Evolutionary conservation across 108 stramenopile genomes (phyloP).

Genomic region (Licmophora abbreviata): DNA sequence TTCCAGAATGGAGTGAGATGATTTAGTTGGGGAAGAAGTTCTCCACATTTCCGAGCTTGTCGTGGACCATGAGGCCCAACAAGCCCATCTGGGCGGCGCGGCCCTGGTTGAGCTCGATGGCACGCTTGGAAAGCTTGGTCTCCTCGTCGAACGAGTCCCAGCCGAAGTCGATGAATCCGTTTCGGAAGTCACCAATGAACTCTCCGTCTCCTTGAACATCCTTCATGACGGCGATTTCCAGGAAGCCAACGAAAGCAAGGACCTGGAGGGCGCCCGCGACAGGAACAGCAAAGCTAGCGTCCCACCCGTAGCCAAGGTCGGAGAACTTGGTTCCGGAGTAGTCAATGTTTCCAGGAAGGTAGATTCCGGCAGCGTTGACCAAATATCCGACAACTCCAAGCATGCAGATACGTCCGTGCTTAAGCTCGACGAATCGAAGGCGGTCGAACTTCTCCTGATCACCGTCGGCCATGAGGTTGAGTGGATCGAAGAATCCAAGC

Average conservation of each 20-base stretch:
- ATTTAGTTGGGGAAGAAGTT: no score
- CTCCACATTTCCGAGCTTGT: slow-evolving; percentile 58
- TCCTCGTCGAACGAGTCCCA: slow-evolving; percentile 31
- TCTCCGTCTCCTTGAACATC: slow-evolving; percentile 41
- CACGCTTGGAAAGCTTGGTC: slow-evolving; percentile 32
- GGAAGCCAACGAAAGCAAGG: slow-evolving; percentile 26
- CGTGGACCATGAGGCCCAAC: slow-evolving; percentile 80
- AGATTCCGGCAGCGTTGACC: slow-evolving; percentile 24
- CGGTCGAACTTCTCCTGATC: slow-evolving; percentile 30
- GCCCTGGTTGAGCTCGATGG: slow-evolving; percentile 86
- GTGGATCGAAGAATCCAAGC: slow-evolving; percentile 3
- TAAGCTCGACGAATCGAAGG: slow-evolving; percentile 54
- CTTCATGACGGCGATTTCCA: slow-evolving; percentile 54
- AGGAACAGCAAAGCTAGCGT: slow-evolving; percentile 25
- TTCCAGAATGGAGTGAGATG: no score
- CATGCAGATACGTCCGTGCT: slow-evolving; percentile 48
- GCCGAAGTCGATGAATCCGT: slow-evolving; percentile 32
- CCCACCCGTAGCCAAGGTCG: slow-evolving; percentile 21
- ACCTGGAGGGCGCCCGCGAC: slow-evolving; percentile 31
- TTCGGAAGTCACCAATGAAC: slow-evolving; percentile 39
- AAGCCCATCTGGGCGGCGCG: slow-evolving; percentile 90
- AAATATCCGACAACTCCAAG: slow-evolving; percentile 32
- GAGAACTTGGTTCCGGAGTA: slow-evolving; percentile 27
- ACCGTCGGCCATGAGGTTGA: slow-evolving; percentile 1
- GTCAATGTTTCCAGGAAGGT: slow-evolving; percentile 32